phyloP scores from a whole-genome alignment of 305 asterid genomes.

The Petunia hybrid region DNA sequence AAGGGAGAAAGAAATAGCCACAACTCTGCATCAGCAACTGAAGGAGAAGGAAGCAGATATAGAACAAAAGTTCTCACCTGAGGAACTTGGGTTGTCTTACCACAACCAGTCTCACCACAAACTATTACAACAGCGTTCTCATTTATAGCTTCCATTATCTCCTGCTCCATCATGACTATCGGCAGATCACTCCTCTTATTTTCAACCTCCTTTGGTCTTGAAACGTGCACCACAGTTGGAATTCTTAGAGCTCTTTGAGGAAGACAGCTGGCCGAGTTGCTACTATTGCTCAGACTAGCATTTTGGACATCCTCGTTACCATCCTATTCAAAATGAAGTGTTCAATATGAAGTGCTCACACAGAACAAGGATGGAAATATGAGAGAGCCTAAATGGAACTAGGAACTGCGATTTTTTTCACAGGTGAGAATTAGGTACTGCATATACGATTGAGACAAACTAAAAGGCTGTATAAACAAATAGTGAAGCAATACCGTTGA shows the following conservation, averaged over 20 bases:
- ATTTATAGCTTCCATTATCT: conserved; percentile 92
- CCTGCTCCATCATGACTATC: conserved; percentile 96
- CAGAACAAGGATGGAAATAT: conserved; percentile 1
- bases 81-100: conserved; percentile 98
- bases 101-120: conserved; percentile 98
- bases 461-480: not conserved
- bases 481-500: conserved; percentile 49
- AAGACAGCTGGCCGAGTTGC: conserved; percentile 37
- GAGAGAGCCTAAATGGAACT: not conserved
- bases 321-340: conserved; percentile 43
- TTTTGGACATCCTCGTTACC: conserved; percentile 40
- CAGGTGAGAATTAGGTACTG: not conserved
- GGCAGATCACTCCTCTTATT: conserved; percentile 78
- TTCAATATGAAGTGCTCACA: conserved; percentile 18
- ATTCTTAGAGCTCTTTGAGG: conserved; percentile 45
- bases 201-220: conserved; percentile 81
- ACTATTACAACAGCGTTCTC: conserved; percentile 72
- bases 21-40: not conserved
- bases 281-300: conserved; percentile 32
- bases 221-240: conserved; percentile 73
- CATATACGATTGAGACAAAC: not conserved
- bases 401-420: too few relatives aligned
- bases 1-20: not conserved
- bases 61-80: conserved; percentile 62
- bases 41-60: conserved; percentile 31